These are phyloP conservation scores for Leptographium procerum DNA, from an alignment of 2,329 filamentous ascomycete genomes.

Conservation along the genomic window DNA sequence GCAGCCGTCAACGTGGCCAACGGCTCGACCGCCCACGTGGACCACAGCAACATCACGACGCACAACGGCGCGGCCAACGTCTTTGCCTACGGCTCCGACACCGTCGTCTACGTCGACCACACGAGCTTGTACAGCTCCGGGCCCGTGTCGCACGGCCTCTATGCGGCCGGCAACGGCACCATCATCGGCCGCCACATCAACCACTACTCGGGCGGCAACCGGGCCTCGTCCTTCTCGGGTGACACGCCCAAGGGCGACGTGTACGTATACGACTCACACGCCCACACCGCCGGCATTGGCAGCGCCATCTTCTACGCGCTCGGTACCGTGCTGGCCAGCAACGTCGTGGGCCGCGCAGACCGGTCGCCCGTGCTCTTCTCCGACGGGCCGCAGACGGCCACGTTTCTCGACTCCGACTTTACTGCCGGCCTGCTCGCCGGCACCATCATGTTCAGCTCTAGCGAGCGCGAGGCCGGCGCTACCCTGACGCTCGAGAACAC, in stretches of 20 bases:
- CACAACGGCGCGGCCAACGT: constrained; percentile 8
- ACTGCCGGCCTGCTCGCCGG: constrained; percentile 8
- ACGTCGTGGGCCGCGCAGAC: constrained; percentile 1
- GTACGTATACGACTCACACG: constrained; percentile 4
- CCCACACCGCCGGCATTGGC: constrained; percentile 3
- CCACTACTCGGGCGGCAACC: constrained; percentile 6
- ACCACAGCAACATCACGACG: constrained; percentile 1
- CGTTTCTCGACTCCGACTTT: constrained; percentile 4
- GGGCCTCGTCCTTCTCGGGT: constrained; percentile 7
- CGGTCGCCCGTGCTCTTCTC: constrained; percentile 6
- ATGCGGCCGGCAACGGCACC: constrained; percentile 7
- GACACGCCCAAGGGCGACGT: constrained; percentile 4
- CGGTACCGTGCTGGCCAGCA: constrained; percentile 4
- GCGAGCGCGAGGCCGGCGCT: background rate
- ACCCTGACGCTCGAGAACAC: background rate
- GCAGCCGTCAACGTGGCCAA: constrained; percentile 9
- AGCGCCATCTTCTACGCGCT: constrained; percentile 7
- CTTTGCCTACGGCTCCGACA: constrained; percentile 5
- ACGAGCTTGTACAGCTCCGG: constrained; percentile 8
- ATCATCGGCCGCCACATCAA: constrained; percentile 3
- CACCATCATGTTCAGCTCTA: constrained; percentile 5
- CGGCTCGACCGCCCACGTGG: background rate
- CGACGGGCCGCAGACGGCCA: constrained; percentile 4
- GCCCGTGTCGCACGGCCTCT: constrained; percentile 6
- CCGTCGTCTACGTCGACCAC: background rate